phyloP scores from a whole-genome alignment of 371 early-diverging fungal species.

The Paramicrosporidium saccamoebae region DNA sequence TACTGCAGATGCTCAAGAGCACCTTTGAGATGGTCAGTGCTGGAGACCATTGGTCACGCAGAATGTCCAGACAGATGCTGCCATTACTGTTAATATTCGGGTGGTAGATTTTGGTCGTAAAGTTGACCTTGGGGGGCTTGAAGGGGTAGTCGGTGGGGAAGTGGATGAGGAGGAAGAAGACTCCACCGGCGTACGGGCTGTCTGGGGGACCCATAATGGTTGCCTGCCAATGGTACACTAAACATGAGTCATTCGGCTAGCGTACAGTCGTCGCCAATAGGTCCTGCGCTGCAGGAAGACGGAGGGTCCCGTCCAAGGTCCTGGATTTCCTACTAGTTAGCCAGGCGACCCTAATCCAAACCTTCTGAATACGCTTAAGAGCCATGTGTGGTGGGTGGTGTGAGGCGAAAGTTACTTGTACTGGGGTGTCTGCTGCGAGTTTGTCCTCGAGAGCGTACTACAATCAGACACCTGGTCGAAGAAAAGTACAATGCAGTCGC shows the following conservation, averaged over 20 bases:
- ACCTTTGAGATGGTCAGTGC: constrained; percentile 93
- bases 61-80: constrained; percentile 87
- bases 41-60: constrained; percentile 96
- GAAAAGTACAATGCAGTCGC: constrained; percentile 1
- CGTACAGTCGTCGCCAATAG: constrained; percentile 41
- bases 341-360: constrained; percentile 5
- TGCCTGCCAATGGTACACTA: constrained; percentile 63
- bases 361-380: constrained; percentile 75
- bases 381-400: constrained; percentile 18
- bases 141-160: constrained; percentile 98
- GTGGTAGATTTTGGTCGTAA: constrained; percentile 90
- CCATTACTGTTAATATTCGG: constrained; percentile 98
- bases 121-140: constrained; percentile 94
- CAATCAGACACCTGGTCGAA: not conserved
- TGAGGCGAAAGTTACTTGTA: constrained; percentile 2
- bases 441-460: no score
- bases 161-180: constrained; percentile 89
- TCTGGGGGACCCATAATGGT: constrained; percentile 84
- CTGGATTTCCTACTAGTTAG: constrained; percentile 37
- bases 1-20: constrained; percentile 74
- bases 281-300: constrained; percentile 71
- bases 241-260: not conserved
- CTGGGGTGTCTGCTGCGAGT: not conserved
- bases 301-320: constrained; percentile 86
- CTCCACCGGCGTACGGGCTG: constrained; percentile 49